phyloP scores from a whole-genome alignment of 371 early-diverging fungal species.

The Aphelidium insulamus region DNA sequence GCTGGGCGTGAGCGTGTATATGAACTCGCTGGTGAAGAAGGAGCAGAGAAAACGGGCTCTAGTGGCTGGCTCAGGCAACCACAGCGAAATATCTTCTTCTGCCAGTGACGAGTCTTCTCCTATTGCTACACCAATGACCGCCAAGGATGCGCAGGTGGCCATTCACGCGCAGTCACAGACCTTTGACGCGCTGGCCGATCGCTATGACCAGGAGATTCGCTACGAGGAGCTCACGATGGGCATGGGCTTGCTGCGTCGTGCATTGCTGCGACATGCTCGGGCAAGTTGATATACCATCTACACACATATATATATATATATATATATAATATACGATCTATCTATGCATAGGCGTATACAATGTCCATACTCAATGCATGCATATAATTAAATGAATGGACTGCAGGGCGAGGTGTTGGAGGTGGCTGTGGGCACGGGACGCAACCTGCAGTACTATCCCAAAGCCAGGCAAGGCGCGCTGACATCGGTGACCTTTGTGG shows the following conservation, averaged over 20 bases:
- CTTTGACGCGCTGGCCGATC: too few relatives aligned
- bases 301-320: neutral
- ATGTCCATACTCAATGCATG: neutral
- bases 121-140: too few relatives aligned
- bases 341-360: neutral
- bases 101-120: too few relatives aligned
- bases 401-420: constrained; percentile 6
- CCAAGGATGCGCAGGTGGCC: too few relatives aligned
- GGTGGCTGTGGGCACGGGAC: constrained; percentile 18
- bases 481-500: too few relatives aligned
- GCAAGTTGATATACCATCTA: constrained; percentile 2
- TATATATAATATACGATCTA: neutral
- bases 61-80: too few relatives aligned
- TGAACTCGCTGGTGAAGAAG: too few relatives aligned
- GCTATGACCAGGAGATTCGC: constrained; percentile 14
- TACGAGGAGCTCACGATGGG: constrained; percentile 22
- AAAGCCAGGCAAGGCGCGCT: constrained; percentile 2
- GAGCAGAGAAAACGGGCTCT: too few relatives aligned
- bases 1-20: too few relatives aligned
- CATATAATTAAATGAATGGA: neutral
- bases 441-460: constrained; percentile 17
- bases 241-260: constrained; percentile 6
- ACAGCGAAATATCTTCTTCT: too few relatives aligned
- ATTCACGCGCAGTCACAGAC: too few relatives aligned
- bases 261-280: constrained; percentile 5